phyloP scores from a whole-genome alignment of 345 rosid species.

The Aurinia saxatilis region DNA sequence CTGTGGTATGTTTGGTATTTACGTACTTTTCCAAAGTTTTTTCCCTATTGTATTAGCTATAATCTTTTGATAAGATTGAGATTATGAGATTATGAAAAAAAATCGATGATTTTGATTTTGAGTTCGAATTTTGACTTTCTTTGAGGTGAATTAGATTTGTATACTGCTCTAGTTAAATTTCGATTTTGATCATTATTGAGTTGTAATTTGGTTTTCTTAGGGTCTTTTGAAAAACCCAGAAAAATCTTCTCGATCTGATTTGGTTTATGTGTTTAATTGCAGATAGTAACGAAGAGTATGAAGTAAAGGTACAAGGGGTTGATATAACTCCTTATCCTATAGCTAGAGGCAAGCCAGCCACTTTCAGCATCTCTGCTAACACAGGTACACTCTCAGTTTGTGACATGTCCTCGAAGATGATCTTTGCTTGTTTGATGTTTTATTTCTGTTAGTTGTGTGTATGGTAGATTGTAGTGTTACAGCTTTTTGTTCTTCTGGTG shows the following conservation, averaged over 20 bases:
- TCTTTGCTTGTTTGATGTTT: background rate
- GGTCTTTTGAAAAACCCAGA: background rate
- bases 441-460: background rate
- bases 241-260: constrained; percentile 21
- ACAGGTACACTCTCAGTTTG: constrained; percentile 34
- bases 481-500: background rate
- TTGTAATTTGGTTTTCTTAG: background rate
- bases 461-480: background rate
- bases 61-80: no score
- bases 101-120: background rate
- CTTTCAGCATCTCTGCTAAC: constrained; percentile 59
- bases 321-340: constrained; percentile 64
- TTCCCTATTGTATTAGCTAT: no score
- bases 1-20: no score
- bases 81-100: background rate
- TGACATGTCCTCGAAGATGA: background rate
- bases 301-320: constrained; percentile 53
- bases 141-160: background rate
- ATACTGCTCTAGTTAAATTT: no score
- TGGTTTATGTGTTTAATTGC: constrained; percentile 6
- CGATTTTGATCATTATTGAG: background rate
- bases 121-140: background rate
- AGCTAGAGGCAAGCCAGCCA: constrained; percentile 45
- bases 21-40: no score
- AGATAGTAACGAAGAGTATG: constrained; percentile 54